Evolutionary conservation across 306 rosid species (phyloP), one percentile per base, ranked within the genome.

Genomic region (Vachellia collinsii): DNA sequence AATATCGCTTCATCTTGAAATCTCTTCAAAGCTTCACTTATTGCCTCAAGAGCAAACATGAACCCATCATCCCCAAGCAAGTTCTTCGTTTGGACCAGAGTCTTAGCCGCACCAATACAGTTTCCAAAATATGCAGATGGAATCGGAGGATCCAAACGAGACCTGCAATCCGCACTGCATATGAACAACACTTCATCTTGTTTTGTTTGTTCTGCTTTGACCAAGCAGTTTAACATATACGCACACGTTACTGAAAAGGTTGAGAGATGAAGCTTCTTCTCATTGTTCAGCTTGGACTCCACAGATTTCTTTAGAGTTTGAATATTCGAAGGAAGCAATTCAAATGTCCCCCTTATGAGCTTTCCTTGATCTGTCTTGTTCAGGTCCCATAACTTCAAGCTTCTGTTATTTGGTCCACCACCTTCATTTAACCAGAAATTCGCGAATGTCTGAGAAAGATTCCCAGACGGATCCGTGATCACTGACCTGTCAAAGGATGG

Each of bases 1-100:
- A 84, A 8, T 46, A 81, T 76, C 1, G 11, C 86, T 7, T 34
- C n/a, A 34, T 80, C 56, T 7, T 77, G 66, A 37, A 87, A 71
- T 2, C 17, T 79, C 37, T 50, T 78, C 43, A 88, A 59, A 39
- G 53, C 38, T 7, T 75, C 86, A 71, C n/a, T 9, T 0, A 87
- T 78, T 46, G 37, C 66, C 37, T 74, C 79, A 51, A 80, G 70
- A 8, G 81, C 76, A 39, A 4, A 8, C 3, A 74, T 10, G 36
- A 59, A 59, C 36, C 65, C 65, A 59, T 59, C 37, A 59, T 59
- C 65, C 16, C 65, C 65, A 8, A 22, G 37, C 65, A 58, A 9
- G 34, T 23, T 23, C 65, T 58, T 11, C 5, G 65, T 58, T 58
- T 58, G 37, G 23, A 14, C 36, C 13, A 0, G 3, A 1, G 2